A percentile compares a stretch with the other conserved stretches of the same genome.
phyloP scores from a whole-genome alignment of 192 early-diverging fungal genomes.

The Backusella luteola region DNA sequence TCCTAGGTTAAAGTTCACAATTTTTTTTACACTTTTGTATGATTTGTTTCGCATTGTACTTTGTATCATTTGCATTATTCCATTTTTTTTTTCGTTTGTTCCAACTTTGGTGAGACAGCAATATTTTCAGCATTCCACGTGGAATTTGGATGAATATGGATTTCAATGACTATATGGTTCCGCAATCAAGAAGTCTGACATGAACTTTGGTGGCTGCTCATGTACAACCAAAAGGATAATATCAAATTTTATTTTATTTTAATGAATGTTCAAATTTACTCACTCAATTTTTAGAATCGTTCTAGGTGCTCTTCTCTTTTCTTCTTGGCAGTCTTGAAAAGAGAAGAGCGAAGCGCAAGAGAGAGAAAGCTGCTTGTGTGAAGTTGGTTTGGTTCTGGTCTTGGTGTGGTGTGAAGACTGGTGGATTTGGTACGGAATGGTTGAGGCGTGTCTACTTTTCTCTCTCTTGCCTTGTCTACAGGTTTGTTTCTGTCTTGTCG shows the following conservation, averaged over 20 bases:
- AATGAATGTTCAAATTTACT: background rate
- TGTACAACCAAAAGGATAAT: background rate
- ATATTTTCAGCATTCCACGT: background rate
- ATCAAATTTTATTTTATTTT: background rate
- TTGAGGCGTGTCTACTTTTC: background rate
- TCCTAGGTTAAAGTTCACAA: background rate
- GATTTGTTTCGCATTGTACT: background rate
- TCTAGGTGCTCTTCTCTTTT: background rate
- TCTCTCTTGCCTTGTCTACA: background rate
- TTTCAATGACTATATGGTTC: background rate
- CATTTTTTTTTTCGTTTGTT: background rate
- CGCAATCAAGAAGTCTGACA: background rate
- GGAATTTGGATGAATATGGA: background rate
- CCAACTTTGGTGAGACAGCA: background rate
- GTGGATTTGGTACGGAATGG: background rate
- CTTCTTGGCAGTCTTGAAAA: background rate
- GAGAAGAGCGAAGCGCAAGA: conserved; percentile 3
- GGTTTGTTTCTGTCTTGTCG: background rate
- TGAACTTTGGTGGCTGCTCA: background rate
- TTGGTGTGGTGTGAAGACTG: background rate
- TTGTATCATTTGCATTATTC: background rate
- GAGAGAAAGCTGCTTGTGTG: background rate
- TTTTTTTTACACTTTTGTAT: background rate
- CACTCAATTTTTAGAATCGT: background rate
- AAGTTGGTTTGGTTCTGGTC: background rate